Conservation (phyloP, 805 yeast species). For the Diddensiella transvaalensis region DNA sequence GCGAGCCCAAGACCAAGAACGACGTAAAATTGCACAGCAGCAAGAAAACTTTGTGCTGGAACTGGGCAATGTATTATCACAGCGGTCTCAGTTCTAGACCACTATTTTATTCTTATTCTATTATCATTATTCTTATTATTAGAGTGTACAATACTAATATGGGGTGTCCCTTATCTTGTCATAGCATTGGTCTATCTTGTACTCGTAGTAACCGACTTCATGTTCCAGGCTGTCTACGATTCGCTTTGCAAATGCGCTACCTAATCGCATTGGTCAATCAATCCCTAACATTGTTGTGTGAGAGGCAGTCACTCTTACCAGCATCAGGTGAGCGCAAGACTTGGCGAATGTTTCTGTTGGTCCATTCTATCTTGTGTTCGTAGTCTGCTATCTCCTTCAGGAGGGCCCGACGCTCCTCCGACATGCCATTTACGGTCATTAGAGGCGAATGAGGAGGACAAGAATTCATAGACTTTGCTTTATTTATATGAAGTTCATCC, state of each 20-base stretch:
- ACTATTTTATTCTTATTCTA: too few relatives aligned
- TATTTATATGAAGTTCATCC: too few relatives aligned
- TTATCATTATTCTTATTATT: too few relatives aligned
- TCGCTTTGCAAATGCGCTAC: neutral
- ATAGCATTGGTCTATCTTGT: neutral
- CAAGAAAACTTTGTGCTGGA: constrained; percentile 24
- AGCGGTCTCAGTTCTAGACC: constrained; percentile 3
- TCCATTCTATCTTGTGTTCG: neutral
- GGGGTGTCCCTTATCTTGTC: neutral
- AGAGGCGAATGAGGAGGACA: too few relatives aligned
- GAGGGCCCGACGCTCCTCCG: neutral
- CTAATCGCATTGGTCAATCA: too few relatives aligned
- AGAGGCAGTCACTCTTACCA: too few relatives aligned
- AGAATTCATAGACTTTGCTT: too few relatives aligned
- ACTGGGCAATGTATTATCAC: constrained; percentile 24
- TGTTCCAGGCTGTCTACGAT: neutral
- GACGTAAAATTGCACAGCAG: constrained; percentile 12
- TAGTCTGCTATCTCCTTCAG: neutral
- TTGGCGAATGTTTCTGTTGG: neutral
- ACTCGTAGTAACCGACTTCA: neutral
- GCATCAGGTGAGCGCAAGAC: neutral
- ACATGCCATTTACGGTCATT: neutral
- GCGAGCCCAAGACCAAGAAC: constrained; percentile 20
- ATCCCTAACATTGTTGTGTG: neutral
- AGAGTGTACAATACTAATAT: neutral